These are phyloP conservation scores for Ogataea salicorniae DNA, from an alignment of 805 yeast species.

Conservation along the genomic window DNA sequence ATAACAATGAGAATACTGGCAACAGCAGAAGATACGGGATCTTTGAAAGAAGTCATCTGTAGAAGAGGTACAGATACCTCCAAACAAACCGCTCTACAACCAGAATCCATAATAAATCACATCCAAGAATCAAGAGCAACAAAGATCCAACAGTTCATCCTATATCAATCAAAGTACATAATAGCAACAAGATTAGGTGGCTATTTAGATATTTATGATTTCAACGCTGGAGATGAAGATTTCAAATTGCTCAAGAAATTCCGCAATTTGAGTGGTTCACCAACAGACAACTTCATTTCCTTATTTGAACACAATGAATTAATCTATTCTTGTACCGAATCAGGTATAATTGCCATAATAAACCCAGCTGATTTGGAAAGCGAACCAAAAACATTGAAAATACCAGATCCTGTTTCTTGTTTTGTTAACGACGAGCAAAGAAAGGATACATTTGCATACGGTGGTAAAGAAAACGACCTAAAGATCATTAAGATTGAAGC, in stretches of 20 bases:
- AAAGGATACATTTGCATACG: slow-evolving; percentile 60
- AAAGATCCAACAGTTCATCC: slow-evolving; percentile 30
- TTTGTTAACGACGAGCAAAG: slow-evolving; percentile 44
- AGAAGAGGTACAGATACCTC: slow-evolving; percentile 76
- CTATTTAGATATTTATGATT: slow-evolving; percentile 35
- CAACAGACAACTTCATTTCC: slow-evolving; percentile 35
- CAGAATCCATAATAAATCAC: slow-evolving; percentile 40
- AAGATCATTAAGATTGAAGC: slow-evolving; percentile 37
- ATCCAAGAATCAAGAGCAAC: slow-evolving; percentile 28
- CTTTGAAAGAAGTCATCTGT: slow-evolving; percentile 59
- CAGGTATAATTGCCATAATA: slow-evolving; percentile 29
- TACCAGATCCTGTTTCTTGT: slow-evolving; percentile 46
- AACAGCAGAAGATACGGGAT: slow-evolving; percentile 64
- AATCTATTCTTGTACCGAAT: slow-evolving; percentile 30
- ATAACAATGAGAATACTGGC: slow-evolving; percentile 52
- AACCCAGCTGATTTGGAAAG: slow-evolving; percentile 8
- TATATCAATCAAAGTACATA: slow-evolving; percentile 31
- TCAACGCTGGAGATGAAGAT: background rate
- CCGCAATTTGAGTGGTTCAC: slow-evolving; percentile 8
- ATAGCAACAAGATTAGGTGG: slow-evolving; percentile 43
- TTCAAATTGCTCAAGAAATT: slow-evolving; percentile 16
- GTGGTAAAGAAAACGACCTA: slow-evolving; percentile 81
- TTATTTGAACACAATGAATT: slow-evolving; percentile 24
- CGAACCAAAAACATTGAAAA: slow-evolving; percentile 16
- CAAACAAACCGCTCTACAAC: slow-evolving; percentile 57